A percentile compares a stretch with the other conserved stretches of the same genome.
Evolutionary conservation across 495 filamentous ascomycete species (phyloP).

Genomic region (Penicillium paxilli): DNA sequence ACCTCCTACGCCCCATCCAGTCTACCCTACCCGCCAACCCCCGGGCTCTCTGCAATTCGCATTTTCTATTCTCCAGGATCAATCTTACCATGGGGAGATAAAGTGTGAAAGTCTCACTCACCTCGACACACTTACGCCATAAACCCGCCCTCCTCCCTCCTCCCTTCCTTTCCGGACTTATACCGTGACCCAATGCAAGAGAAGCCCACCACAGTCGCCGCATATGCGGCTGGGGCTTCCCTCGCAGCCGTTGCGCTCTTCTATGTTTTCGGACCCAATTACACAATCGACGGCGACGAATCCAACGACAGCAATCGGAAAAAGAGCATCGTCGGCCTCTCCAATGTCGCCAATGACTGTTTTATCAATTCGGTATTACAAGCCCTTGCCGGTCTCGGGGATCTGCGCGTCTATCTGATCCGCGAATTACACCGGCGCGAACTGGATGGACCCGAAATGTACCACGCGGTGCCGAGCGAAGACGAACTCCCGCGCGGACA

Average conservation of each 20-base stretch:
- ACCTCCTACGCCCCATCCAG: too few species aligned
- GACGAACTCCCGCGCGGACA: slow-evolving; percentile 43
- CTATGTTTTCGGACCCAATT: slow-evolving; percentile 96
- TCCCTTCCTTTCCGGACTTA: slow-evolving; percentile 3
- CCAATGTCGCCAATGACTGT: slow-evolving; percentile 95
- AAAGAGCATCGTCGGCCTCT: slow-evolving; percentile 85
- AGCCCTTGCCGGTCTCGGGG: slow-evolving; percentile 89
- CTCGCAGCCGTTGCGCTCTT: slow-evolving; percentile 94
- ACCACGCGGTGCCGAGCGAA: slow-evolving; percentile 54
- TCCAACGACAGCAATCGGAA: slow-evolving; percentile 66
- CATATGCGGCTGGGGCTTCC: slow-evolving; percentile 93
- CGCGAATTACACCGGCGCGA: slow-evolving; percentile 79
- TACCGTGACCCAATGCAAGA: slow-evolving; percentile 68
- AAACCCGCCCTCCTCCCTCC: not conserved
- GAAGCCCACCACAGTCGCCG: slow-evolving; percentile 79
- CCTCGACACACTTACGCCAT: not conserved
- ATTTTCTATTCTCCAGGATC: not conserved
- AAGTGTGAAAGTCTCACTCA: not conserved
- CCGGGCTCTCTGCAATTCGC: too few species aligned
- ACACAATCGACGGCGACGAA: slow-evolving; percentile 80
- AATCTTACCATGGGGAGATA: not conserved
- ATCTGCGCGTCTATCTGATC: slow-evolving; percentile 88
- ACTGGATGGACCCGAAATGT: slow-evolving; percentile 72
- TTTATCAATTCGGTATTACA: slow-evolving; percentile 99
- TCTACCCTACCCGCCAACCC: not conserved